Conservation (phyloP, 1,284 basidiomycete species). For the Cryptococcus sp. region DNA sequence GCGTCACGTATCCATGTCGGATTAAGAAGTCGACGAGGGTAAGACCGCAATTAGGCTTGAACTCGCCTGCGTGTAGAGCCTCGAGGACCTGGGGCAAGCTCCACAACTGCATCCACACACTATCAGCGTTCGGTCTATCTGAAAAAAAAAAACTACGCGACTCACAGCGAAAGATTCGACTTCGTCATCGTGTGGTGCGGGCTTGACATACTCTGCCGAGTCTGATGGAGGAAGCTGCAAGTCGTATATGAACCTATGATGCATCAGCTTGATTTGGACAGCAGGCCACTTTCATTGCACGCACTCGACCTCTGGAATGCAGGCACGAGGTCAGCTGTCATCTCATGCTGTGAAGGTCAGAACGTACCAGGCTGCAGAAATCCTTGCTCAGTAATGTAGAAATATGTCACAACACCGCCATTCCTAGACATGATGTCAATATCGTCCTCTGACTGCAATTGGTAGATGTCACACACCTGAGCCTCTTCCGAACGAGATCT, state of each 20-base stretch:
- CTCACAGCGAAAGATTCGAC: conserved; percentile 68
- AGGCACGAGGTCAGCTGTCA: neutral
- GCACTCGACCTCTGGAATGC: conserved; percentile 33
- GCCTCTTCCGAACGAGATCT: conserved; percentile 61
- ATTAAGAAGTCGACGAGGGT: conserved; percentile 61
- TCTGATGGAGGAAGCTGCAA: conserved; percentile 64
- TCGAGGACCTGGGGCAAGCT: conserved; percentile 50
- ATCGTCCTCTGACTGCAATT: conserved; percentile 4
- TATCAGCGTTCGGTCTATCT: too few species aligned
- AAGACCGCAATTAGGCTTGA: conserved; percentile 62
- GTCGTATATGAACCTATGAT: conserved; percentile 69
- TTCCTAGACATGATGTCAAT: conserved; percentile 24
- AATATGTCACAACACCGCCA: conserved; percentile 53
- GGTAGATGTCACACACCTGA: conserved; percentile 57
- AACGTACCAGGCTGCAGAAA: conserved; percentile 71
- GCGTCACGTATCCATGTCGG: conserved; percentile 58
- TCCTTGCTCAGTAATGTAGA: conserved; percentile 64
- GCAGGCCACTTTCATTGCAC: too few species aligned
- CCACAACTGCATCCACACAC: conserved; percentile 32
- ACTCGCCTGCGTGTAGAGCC: conserved; percentile 53
- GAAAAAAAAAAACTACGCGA: neutral
- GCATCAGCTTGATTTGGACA: neutral
- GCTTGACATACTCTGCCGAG: conserved; percentile 56
- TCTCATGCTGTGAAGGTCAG: neutral
- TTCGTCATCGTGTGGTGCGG: conserved; percentile 83